Conservation (phyloP, 306 rosid genomes). For the Dryas drummondii region DNA sequence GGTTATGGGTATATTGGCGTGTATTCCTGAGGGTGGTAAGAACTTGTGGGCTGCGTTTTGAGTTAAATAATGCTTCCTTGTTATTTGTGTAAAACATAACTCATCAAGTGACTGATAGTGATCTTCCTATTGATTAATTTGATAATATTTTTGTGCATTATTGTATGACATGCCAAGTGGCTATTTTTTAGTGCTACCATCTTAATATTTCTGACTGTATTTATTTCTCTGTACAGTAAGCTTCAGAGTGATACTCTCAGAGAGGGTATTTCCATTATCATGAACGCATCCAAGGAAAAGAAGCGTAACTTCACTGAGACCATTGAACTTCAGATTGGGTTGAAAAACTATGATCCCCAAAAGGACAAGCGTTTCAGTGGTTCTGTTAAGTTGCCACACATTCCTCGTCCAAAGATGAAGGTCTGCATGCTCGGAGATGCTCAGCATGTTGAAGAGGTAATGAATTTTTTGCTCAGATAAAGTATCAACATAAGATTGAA, state of each 20-base stretch:
- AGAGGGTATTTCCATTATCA: slow-evolving; percentile 58
- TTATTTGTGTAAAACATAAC: background rate
- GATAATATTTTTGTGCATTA: too few relatives aligned
- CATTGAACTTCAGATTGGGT: slow-evolving; percentile 77
- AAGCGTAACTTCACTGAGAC: slow-evolving; percentile 71
- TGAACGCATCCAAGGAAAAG: slow-evolving; percentile 51
- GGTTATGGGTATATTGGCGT: background rate
- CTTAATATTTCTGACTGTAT: background rate
- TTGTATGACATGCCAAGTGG: background rate
- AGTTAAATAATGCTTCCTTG: too few relatives aligned
- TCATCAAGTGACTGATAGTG: background rate
- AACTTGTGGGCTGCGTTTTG: background rate
- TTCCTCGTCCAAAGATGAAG: slow-evolving; percentile 87
- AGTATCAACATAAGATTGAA: background rate
- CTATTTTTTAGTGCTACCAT: background rate
- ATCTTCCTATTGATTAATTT: too few relatives aligned
- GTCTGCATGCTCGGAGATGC: slow-evolving; percentile 96
- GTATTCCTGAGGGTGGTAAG: background rate
- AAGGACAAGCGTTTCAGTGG: slow-evolving; percentile 92
- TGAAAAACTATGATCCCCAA: slow-evolving; percentile 85
- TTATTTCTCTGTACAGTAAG: slow-evolving; percentile 45
- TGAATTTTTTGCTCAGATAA: background rate
- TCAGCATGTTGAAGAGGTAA: slow-evolving; percentile 88
- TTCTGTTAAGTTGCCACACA: slow-evolving; percentile 77
- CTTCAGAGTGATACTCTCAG: slow-evolving; percentile 76